Percentiles rank a stretch among this genome's conserved stretches.
Evolutionary conservation across 768 basidiomycete species (phyloP).

Genomic region (Tubosaeta sp.): DNA sequence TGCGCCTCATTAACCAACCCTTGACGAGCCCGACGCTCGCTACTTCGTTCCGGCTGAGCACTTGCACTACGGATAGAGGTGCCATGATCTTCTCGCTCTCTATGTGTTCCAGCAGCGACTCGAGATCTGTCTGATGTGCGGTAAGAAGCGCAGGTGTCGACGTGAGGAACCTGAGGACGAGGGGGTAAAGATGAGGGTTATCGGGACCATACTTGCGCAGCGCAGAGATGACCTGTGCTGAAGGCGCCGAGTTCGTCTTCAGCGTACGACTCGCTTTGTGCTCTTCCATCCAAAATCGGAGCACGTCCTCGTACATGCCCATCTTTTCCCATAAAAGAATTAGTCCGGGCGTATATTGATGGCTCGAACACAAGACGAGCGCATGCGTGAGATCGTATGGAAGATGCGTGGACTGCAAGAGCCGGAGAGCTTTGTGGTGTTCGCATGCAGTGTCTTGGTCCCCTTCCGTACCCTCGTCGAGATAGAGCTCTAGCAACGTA

Average conservation of each 20-base stretch:
- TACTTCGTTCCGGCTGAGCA: conserved; percentile 82
- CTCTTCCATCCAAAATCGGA: conserved; percentile 89
- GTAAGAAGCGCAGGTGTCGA: conserved; percentile 69
- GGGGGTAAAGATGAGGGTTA: conserved; percentile 75
- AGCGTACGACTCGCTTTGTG: conserved; percentile 28
- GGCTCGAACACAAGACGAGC: conserved; percentile 88
- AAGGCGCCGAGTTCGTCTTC: conserved; percentile 26
- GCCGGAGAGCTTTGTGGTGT: conserved; percentile 61
- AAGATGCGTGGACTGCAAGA: conserved; percentile 56
- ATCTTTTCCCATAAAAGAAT: conserved; percentile 89
- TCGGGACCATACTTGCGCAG: conserved; percentile 70
- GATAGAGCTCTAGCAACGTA: conserved; percentile 89
- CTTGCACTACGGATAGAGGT: conserved; percentile 84
- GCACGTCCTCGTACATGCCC: conserved; percentile 94
- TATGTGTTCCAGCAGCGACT: conserved; percentile 67
- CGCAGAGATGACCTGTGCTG: conserved; percentile 58
- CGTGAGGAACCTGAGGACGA: conserved; percentile 87
- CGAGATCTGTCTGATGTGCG: conserved; percentile 69
- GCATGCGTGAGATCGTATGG: conserved; percentile 92
- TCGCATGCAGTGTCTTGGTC: conserved; percentile 8
- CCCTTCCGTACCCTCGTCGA: conserved; percentile 42
- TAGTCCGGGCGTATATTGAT: conserved; percentile 76
- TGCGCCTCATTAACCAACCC: conserved; percentile 81
- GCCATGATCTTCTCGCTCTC: conserved; percentile 81
- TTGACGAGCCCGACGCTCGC: conserved; percentile 91